These are phyloP conservation scores for Xylariaceae sp. DNA, from an alignment of 2,329 filamentous ascomycete genomes.

Conservation along the genomic window DNA sequence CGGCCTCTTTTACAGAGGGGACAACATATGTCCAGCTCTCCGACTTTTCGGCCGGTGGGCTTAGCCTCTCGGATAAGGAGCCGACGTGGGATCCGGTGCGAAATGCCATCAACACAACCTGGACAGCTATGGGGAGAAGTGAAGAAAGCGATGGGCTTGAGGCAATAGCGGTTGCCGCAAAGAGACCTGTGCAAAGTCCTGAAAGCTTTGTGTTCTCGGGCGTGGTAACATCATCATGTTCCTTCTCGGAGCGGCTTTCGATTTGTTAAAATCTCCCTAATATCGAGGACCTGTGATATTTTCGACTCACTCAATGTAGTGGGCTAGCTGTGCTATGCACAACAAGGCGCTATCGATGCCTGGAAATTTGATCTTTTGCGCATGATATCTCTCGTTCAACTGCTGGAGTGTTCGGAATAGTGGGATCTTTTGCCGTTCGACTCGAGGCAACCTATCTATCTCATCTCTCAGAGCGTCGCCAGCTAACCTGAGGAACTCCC, in stretches of 20 bases:
- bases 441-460: conserved; percentile 61
- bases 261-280: conserved; percentile 35
- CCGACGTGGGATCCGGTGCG: conserved; percentile 65
- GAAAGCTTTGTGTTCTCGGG: conserved; percentile 61
- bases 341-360: conserved; percentile 70
- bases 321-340: conserved; percentile 69
- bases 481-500: conserved; percentile 66
- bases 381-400: conserved; percentile 69
- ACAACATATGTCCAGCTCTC: conserved; percentile 73
- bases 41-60: conserved; percentile 50
- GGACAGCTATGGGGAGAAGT: conserved; percentile 67
- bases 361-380: conserved; percentile 62
- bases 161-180: conserved; percentile 72
- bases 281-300: neutral
- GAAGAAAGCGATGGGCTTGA: conserved; percentile 67
- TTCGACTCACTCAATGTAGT: conserved; percentile 69
- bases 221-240: conserved; percentile 59
- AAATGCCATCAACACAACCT: conserved; percentile 71
- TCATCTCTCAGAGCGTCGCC: conserved; percentile 66
- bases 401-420: conserved; percentile 68
- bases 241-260: conserved; percentile 57
- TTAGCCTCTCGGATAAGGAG: conserved; percentile 55
- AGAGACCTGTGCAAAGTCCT: conserved; percentile 72
- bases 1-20: conserved; percentile 59
- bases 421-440: conserved; percentile 65